Evolutionary conservation across 495 filamentous ascomycete genomes (phyloP).

Genomic region (Penicillium crystallinum): DNA sequence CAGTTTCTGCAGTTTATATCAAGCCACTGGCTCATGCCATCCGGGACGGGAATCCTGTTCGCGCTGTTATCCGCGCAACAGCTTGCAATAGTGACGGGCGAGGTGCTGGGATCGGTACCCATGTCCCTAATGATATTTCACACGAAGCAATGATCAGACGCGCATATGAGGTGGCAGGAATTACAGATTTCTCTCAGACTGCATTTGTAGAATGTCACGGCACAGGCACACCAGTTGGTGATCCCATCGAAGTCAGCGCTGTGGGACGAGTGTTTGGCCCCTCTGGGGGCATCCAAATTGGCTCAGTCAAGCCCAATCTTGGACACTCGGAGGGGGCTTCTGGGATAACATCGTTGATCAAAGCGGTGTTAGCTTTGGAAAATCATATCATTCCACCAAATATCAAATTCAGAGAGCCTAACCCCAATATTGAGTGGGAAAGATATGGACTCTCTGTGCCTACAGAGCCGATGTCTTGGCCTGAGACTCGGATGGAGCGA

Average conservation of each 20-base stretch:
- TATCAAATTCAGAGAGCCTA: conserved; percentile 20
- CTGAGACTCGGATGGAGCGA: conserved; percentile 12
- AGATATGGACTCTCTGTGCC: conserved; percentile 12
- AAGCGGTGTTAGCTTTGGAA: conserved; percentile 50
- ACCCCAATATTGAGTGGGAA: conserved; percentile 16
- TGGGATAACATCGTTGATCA: conserved; percentile 54
- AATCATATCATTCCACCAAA: conserved; percentile 50
- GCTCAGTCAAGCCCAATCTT: conserved; percentile 46
- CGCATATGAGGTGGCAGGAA: conserved; percentile 28
- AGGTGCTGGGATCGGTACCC: conserved; percentile 9
- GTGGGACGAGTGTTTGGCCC: conserved; percentile 39
- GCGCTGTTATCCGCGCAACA: conserved; percentile 34
- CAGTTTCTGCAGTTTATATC: conserved; percentile 31
- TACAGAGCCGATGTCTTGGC: conserved; percentile 23
- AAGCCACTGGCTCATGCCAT: conserved; percentile 30
- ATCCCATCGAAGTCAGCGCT: conserved; percentile 41
- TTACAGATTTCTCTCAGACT: conserved; percentile 21
- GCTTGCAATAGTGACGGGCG: conserved; percentile 30
- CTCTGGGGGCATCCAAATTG: conserved; percentile 19
- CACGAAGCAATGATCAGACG: conserved; percentile 33
- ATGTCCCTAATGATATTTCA: conserved; percentile 18
- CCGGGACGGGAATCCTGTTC: conserved; percentile 30
- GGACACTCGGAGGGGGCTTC: conserved; percentile 51
- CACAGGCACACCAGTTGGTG: conserved; percentile 31
- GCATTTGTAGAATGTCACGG: conserved; percentile 29